phyloP scores from a whole-genome alignment of 1,284 basidiomycete species.

The Rhodotorula sp. region DNA sequence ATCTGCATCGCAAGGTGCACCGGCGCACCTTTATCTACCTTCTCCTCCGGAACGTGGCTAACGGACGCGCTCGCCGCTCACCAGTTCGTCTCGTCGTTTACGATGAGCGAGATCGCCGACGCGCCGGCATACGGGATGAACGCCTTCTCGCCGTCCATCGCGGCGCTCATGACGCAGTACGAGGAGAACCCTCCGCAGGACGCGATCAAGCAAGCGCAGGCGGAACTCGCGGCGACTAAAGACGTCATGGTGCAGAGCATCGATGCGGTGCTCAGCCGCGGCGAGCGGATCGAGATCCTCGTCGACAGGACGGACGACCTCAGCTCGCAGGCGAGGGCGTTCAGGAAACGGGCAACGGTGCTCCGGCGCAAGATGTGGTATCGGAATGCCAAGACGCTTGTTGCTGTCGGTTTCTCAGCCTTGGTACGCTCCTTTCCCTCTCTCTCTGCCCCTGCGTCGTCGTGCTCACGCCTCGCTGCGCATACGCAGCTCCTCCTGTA shows the following conservation, averaged over 20 bases:
- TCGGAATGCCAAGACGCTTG: constrained; percentile 64
- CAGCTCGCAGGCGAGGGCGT: constrained; percentile 93
- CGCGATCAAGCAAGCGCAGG: constrained; percentile 78
- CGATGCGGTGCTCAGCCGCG: constrained; percentile 73
- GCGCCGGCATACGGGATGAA: constrained; percentile 58
- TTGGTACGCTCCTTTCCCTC: constrained; percentile 11
- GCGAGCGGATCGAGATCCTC: constrained; percentile 92
- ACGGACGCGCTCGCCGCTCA: not conserved
- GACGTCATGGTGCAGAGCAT: constrained; percentile 52
- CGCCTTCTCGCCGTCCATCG: constrained; percentile 65
- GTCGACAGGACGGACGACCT: constrained; percentile 97
- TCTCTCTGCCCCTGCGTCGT: no score
- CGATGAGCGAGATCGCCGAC: constrained; percentile 52
- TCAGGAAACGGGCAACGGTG: constrained; percentile 82
- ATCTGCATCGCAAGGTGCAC: constrained; percentile 71
- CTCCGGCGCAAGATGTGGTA: constrained; percentile 96
- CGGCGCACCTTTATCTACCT: not conserved
- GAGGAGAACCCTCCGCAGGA: constrained; percentile 88
- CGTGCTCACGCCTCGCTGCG: constrained; percentile 51
- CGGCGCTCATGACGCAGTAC: constrained; percentile 76
- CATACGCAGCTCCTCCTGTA: constrained; percentile 63
- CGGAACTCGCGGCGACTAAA: constrained; percentile 86
- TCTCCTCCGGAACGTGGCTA: not conserved
- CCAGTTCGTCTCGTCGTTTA: constrained; percentile 61
- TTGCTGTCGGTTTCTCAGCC: constrained; percentile 20